Conservation (phyloP, 371 early-diverging fungal genomes). For the Mucor racemosus region DNA sequence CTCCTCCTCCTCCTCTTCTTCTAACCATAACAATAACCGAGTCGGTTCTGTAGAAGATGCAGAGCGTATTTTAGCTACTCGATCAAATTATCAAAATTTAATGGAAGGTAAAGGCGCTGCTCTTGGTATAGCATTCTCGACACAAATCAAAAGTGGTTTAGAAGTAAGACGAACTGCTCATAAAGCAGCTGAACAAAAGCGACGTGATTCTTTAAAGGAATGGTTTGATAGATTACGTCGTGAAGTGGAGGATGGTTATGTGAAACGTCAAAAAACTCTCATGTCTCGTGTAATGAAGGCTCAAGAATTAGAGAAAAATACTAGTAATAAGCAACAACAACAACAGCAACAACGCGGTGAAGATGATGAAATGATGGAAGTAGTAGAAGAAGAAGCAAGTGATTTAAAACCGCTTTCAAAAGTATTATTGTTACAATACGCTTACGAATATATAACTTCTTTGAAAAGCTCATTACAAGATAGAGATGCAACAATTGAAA, state of each 20-base stretch:
- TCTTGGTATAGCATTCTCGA: conserved; percentile 72
- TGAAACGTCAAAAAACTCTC: conserved; percentile 38
- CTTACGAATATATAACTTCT: conserved; percentile 63
- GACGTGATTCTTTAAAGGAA: conserved; percentile 86
- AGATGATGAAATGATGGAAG: conserved; percentile 17
- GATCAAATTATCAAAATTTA: conserved; percentile 87
- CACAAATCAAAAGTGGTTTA: conserved; percentile 72
- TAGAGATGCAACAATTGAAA: conserved; percentile 29
- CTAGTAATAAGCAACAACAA: background rate
- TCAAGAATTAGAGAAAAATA: conserved; percentile 22
- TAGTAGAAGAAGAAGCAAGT: conserved; percentile 13
- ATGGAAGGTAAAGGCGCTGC: conserved; percentile 81
- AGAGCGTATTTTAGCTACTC: conserved; percentile 67
- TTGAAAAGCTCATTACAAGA: conserved; percentile 43
- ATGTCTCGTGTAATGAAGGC: conserved; percentile 34
- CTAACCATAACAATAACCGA: background rate
- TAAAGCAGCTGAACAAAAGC: conserved; percentile 93
- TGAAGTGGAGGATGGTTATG: conserved; percentile 71
- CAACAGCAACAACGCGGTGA: background rate
- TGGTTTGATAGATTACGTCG: conserved; percentile 79
- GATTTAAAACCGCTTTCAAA: conserved; percentile 50
- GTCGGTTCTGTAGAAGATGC: conserved; percentile 38
- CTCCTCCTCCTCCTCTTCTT: background rate
- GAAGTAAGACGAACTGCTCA: conserved; percentile 81
- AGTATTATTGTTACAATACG: conserved; percentile 53